phyloP scores from a whole-genome alignment of 2,329 filamentous ascomycete species.

The Coniella vitis region DNA sequence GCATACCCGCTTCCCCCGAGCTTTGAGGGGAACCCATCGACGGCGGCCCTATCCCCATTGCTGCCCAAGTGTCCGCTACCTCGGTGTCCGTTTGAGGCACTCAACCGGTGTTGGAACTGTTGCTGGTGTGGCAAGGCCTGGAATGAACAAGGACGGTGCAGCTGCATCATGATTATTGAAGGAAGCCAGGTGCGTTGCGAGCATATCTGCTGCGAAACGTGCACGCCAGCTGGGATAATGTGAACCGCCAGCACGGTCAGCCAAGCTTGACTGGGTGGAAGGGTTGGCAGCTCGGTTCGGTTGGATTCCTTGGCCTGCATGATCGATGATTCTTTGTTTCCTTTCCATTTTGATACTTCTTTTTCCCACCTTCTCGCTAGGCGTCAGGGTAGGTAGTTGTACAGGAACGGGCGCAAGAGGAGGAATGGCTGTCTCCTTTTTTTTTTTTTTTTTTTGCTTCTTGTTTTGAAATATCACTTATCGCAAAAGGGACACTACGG shows the following conservation, averaged over 20 bases:
- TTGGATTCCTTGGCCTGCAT: neutral
- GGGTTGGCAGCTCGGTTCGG: neutral
- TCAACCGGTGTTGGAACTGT: conserved; percentile 46
- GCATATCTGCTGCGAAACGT: conserved; percentile 47
- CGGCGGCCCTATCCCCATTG: conserved; percentile 23
- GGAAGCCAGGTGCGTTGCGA: conserved; percentile 43
- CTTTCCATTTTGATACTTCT: neutral
- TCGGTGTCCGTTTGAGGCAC: conserved; percentile 42
- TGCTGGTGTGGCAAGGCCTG: conserved; percentile 50
- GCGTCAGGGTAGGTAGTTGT: neutral
- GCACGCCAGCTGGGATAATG: conserved; percentile 32
- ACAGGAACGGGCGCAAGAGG: too few relatives aligned
- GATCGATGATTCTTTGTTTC: neutral
- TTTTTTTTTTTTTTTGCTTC: too few relatives aligned
- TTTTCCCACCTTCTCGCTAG: neutral
- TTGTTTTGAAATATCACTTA: too few relatives aligned
- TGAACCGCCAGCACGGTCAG: neutral
- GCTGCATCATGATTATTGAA: conserved; percentile 46
- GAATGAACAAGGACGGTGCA: conserved; percentile 43
- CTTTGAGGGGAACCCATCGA: conserved; percentile 27
- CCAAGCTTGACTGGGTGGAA: too few relatives aligned
- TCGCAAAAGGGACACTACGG: too few relatives aligned
- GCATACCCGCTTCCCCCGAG: conserved; percentile 42
- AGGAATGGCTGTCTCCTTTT: too few relatives aligned
- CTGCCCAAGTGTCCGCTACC: conserved; percentile 38